These are phyloP conservation scores for Leptographium radiaticola DNA, from an alignment of 2,329 filamentous ascomycete species.

Conservation along the genomic window DNA sequence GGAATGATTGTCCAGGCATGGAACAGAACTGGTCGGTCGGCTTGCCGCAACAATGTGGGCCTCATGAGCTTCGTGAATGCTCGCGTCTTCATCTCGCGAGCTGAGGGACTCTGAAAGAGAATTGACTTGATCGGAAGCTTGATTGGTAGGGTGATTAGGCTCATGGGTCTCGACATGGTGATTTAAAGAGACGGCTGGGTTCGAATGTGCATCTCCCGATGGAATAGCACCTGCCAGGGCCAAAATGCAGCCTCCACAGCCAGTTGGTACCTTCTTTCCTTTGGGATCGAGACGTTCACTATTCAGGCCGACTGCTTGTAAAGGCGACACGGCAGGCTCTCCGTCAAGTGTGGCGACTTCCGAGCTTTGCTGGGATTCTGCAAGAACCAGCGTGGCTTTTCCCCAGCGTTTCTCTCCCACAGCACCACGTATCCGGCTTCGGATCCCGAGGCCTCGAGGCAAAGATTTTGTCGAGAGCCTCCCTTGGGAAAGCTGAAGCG, in stretches of 20 bases:
- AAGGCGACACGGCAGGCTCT: not conserved
- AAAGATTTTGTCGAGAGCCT: not conserved
- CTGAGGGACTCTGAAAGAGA: constrained; percentile 4
- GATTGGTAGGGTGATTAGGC: not conserved
- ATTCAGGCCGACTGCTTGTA: not conserved
- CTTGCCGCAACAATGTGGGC: constrained; percentile 6
- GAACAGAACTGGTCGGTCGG: not conserved
- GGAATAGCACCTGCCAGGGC: not conserved
- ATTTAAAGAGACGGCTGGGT: not conserved
- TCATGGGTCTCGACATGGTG: not conserved
- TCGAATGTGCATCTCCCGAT: not conserved
- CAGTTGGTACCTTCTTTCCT: not conserved
- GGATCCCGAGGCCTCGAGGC: not conserved
- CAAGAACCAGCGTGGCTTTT: not conserved
- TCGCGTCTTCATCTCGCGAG: constrained; percentile 12
- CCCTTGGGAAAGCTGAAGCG: not conserved
- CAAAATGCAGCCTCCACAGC: not conserved
- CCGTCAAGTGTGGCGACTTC: not conserved
- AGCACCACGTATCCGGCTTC: not conserved
- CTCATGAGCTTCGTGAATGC: constrained; percentile 14
- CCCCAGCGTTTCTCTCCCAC: constrained; percentile 1
- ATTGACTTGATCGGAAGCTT: not conserved
- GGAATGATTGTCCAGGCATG: not conserved
- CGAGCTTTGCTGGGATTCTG: not conserved
- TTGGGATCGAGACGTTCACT: not conserved